Percentiles rank a stretch among this genome's conserved stretches.
Evolutionary conservation across 2,329 filamentous ascomycete genomes (phyloP).

Genomic region (Calonectria leucothoes): DNA sequence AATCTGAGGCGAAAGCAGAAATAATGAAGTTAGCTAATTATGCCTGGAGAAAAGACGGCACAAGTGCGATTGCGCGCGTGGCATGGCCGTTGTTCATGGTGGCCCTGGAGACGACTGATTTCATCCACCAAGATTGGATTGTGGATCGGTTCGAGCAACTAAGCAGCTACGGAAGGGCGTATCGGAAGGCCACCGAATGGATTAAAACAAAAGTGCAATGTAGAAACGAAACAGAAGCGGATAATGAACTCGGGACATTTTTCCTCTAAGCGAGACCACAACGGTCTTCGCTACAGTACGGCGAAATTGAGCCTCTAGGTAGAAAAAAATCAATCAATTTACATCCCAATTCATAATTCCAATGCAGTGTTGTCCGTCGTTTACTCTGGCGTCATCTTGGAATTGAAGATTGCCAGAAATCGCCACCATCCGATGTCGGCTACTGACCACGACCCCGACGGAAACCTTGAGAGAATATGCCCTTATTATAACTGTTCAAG

Average conservation of each 20-base stretch:
- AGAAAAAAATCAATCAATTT: neutral
- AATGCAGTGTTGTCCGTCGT: too few species aligned
- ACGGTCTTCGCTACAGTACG: neutral
- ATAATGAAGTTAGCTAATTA: neutral
- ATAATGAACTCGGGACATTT: neutral
- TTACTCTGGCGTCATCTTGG: too few species aligned
- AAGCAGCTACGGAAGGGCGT: neutral
- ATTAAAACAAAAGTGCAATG: neutral
- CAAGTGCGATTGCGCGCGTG: neutral
- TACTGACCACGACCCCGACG: too few species aligned
- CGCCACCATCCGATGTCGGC: too few species aligned
- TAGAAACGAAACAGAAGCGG: neutral
- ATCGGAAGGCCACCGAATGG: neutral
- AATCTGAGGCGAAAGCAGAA: neutral
- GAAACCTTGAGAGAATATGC: too few species aligned
- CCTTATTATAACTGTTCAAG: too few species aligned
- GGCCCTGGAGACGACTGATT: neutral
- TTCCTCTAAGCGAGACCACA: neutral
- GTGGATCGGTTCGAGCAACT: neutral
- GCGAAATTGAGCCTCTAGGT: neutral
- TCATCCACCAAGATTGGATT: neutral
- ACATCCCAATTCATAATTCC: neutral
- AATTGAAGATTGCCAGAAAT: too few species aligned
- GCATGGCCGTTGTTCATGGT: constrained; percentile 8
- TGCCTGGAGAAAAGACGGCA: neutral